A percentile compares a stretch with the other conserved stretches of the same genome.
phyloP scores from a whole-genome alignment of 768 basidiomycete species.

The Cytidiella melzeri region DNA sequence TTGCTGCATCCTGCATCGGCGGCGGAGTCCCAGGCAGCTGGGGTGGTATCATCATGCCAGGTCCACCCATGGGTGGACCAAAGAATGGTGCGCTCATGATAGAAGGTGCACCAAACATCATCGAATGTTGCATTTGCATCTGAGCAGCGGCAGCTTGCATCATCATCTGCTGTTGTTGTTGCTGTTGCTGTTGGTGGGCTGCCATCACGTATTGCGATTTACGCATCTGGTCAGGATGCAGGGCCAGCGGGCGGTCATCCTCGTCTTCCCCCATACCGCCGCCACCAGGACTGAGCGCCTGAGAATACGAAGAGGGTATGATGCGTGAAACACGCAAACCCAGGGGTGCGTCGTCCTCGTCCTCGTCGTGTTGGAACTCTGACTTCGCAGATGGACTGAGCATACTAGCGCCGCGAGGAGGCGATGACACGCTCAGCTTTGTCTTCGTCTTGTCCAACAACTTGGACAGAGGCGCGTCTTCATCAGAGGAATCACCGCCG shows the following conservation, averaged over 20 bases:
- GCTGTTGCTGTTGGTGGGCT: slow-evolving; percentile 42
- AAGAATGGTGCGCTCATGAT: slow-evolving; percentile 73
- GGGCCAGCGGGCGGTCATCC: slow-evolving; percentile 63
- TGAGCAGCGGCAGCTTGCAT: slow-evolving; percentile 31
- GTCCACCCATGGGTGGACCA: slow-evolving; percentile 35
- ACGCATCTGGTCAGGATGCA: slow-evolving; percentile 77
- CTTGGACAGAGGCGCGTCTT: slow-evolving; percentile 64
- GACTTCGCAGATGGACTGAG: slow-evolving; percentile 13
- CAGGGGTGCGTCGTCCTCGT: slow-evolving; percentile 62
- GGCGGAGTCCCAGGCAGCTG: slow-evolving; percentile 51
- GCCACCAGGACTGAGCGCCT: slow-evolving; percentile 11
- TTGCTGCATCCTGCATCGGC: slow-evolving; percentile 55
- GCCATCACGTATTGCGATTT: slow-evolving; percentile 49
- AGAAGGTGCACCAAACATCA: slow-evolving; percentile 63
- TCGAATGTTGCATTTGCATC: slow-evolving; percentile 59
- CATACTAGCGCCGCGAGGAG: slow-evolving; percentile 30
- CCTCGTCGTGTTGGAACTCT: slow-evolving; percentile 15
- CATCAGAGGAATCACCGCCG: slow-evolving; percentile 49
- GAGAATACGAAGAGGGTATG: slow-evolving; percentile 4
- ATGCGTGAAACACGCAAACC: slow-evolving; percentile 59
- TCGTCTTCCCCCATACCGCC: slow-evolving; percentile 40
- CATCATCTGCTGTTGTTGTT: slow-evolving; percentile 53
- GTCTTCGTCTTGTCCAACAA: slow-evolving; percentile 44
- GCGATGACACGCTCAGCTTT: slow-evolving; percentile 33
- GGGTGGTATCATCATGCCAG: slow-evolving; percentile 36